Evolutionary conservation across 2,329 filamentous ascomycete genomes (phyloP).

Genomic region (Diplocarpon mali): DNA sequence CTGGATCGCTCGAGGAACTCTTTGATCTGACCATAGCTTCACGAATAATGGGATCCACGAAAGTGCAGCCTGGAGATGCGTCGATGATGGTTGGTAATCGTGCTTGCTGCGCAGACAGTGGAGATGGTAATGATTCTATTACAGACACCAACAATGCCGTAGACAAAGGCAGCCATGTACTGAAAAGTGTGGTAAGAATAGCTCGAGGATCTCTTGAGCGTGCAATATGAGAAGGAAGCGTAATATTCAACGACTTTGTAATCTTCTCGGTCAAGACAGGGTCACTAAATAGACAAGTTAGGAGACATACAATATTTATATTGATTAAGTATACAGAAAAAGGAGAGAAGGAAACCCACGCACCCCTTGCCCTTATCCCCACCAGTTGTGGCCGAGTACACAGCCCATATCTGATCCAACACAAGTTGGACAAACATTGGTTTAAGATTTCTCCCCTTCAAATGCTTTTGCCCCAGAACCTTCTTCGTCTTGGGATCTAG

Average conservation of each 20-base stretch:
- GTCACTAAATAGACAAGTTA: slow-evolving; percentile 44
- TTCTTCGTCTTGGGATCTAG: slow-evolving; percentile 95
- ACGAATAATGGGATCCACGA: slow-evolving; percentile 57
- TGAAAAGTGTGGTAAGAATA: slow-evolving; percentile 76
- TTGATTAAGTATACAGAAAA: slow-evolving; percentile 18
- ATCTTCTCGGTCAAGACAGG: slow-evolving; percentile 81
- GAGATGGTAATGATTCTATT: slow-evolving; percentile 83
- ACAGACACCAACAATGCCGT: slow-evolving; percentile 89
- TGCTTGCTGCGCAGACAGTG: slow-evolving; percentile 65
- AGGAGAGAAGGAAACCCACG: slow-evolving; percentile 33
- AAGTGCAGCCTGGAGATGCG: slow-evolving; percentile 63
- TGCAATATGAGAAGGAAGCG: slow-evolving; percentile 70
- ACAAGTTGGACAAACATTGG: slow-evolving; percentile 97
- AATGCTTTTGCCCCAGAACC: slow-evolving; percentile 77
- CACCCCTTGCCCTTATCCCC: slow-evolving; percentile 73
- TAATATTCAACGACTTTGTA: slow-evolving; percentile 79
- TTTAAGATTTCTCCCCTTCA: slow-evolving; percentile 84
- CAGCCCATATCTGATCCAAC: slow-evolving; percentile 90
- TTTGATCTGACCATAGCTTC: slow-evolving; percentile 79
- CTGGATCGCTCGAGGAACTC: slow-evolving; percentile 56
- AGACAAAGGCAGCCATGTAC: slow-evolving; percentile 83
- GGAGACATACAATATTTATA: slow-evolving; percentile 9
- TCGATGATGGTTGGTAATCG: slow-evolving; percentile 71
- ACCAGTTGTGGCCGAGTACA: slow-evolving; percentile 82
- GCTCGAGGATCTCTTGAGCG: slow-evolving; percentile 75